Conservation (phyloP, 1,139 yeast genomes). For the Candida sp. region DNA sequence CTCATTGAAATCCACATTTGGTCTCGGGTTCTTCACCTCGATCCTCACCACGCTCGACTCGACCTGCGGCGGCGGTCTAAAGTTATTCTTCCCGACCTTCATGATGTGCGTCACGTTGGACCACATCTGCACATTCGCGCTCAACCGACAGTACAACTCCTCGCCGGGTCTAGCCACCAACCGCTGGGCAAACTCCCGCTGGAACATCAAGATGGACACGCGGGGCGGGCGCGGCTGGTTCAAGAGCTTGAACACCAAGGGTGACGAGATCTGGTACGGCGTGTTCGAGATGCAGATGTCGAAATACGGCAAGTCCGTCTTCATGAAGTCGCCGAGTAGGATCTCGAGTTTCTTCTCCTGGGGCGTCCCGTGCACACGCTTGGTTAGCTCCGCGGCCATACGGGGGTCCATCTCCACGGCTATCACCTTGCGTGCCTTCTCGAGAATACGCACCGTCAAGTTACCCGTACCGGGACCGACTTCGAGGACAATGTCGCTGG, state of each 20-base stretch:
- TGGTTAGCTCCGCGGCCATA: conserved; percentile 98
- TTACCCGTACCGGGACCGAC: conserved; percentile 99
- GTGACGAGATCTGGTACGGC: conserved; percentile 97
- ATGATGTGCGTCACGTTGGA: conserved; percentile 97
- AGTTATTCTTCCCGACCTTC: conserved; percentile 98
- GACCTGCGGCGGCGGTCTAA: conserved; percentile 99
- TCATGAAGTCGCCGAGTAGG: conserved; percentile 94
- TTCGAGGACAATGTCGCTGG: conserved; percentile 92
- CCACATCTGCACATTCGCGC: conserved; percentile 99
- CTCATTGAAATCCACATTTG: conserved; percentile 88
- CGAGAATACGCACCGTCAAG: conserved; percentile 89
- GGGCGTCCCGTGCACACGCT: conserved; percentile 97
- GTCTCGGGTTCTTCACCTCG: conserved; percentile 91
- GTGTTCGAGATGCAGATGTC: conserved; percentile 97
- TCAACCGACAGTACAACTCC: conserved; percentile 84
- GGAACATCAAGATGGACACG: conserved; percentile 96
- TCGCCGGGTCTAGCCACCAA: conserved; percentile 97
- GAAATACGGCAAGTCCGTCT: conserved; percentile 92
- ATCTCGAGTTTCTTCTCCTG: conserved; percentile 91
- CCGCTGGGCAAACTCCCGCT: conserved; percentile 94
- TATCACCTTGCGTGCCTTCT: conserved; percentile 87
- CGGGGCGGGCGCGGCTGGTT: conserved; percentile 95
- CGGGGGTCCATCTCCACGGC: conserved; percentile 99
- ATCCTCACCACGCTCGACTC: conserved; percentile 96
- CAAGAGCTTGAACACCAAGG: conserved; percentile 89